phyloP scores from a whole-genome alignment of 2,329 filamentous ascomycete genomes.

The Trichophyton equinum region DNA sequence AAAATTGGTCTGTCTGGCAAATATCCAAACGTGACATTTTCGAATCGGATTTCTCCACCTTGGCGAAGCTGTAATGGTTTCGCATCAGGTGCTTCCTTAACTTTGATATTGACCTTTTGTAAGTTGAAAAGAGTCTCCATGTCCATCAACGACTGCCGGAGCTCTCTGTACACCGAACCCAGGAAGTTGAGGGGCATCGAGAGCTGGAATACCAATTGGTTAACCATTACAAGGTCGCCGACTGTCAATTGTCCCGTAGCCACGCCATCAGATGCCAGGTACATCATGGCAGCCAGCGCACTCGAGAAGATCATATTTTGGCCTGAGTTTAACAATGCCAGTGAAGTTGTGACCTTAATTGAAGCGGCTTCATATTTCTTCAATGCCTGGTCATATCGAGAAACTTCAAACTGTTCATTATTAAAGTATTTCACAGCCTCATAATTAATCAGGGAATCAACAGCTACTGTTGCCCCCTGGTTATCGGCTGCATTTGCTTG shows the following conservation, averaged over 20 bases:
- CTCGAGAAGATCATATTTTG: conserved; percentile 96
- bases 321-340: conserved; percentile 84
- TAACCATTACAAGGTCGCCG: conserved; percentile 95
- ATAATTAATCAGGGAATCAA: conserved; percentile 96
- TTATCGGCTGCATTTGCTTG: conserved; percentile 96
- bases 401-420: conserved; percentile 90
- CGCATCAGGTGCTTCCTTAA: conserved; percentile 65
- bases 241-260: conserved; percentile 71
- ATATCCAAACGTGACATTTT: conserved; percentile 93
- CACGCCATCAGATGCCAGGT: conserved; percentile 81
- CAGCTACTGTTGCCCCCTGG: conserved; percentile 83
- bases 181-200: conserved; percentile 95
- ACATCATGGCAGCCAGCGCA: conserved; percentile 95
- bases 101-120: conserved; percentile 85
- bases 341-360: conserved; percentile 90
- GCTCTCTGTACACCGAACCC: conserved; percentile 92
- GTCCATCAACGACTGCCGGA: conserved; percentile 85
- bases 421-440: conserved; percentile 99
- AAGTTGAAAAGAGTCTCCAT: conserved; percentile 98
- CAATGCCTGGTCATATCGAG: conserved; percentile 77
- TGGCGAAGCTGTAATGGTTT: conserved; percentile 57
- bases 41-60: conserved; percentile 83
- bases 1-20: conserved; percentile 76
- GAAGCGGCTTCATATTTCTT: conserved; percentile 81
- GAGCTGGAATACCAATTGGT: conserved; percentile 95